Percentiles rank a stretch among this genome's conserved stretches.
phyloP scores from a whole-genome alignment of 2,329 filamentous ascomycete species.

The Scopulariopsis brevicaulis region DNA sequence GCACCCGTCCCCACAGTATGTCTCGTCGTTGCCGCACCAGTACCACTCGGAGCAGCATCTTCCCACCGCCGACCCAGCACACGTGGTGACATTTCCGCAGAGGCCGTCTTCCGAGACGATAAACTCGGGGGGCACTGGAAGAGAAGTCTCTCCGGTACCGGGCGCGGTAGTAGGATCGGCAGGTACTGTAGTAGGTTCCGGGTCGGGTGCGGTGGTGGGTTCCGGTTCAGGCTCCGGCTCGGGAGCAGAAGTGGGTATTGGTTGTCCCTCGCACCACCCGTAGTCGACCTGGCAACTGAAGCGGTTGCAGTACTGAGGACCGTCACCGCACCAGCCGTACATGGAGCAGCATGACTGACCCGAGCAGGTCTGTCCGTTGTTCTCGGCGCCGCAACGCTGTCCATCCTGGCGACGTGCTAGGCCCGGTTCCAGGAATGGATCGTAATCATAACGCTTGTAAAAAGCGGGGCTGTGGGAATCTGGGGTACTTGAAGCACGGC shows the following conservation, averaged over 20 bases:
- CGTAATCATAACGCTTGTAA: not conserved
- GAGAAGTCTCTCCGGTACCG: not conserved
- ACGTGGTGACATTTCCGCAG: slow-evolving; percentile 23
- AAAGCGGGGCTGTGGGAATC: not conserved
- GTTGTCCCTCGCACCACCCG: slow-evolving; percentile 5
- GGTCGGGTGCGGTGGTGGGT: not conserved
- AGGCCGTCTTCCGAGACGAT: not conserved
- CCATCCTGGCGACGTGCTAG: not conserved
- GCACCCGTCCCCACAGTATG: slow-evolving; percentile 20
- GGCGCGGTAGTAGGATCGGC: slow-evolving; percentile 1
- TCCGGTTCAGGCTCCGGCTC: not conserved
- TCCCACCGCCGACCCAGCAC: slow-evolving; percentile 21
- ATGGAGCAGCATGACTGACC: slow-evolving; percentile 9
- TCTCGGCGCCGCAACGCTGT: not conserved
- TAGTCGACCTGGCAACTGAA: slow-evolving; percentile 1
- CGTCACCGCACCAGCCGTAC: slow-evolving; percentile 10
- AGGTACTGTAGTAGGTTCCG: not conserved
- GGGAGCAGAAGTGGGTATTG: not conserved
- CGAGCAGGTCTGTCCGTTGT: not conserved
- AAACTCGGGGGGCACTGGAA: not conserved
- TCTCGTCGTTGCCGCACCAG: slow-evolving; percentile 20
- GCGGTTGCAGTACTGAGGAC: slow-evolving; percentile 9
- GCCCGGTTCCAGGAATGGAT: not conserved
- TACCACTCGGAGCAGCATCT: slow-evolving; percentile 28
- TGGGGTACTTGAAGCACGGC: not conserved